A percentile compares a stretch with the other conserved stretches of the same genome.
These are phyloP conservation scores for Cordyceps tenuipes DNA, from an alignment of 2,329 filamentous ascomycete species.

Conservation along the genomic window DNA sequence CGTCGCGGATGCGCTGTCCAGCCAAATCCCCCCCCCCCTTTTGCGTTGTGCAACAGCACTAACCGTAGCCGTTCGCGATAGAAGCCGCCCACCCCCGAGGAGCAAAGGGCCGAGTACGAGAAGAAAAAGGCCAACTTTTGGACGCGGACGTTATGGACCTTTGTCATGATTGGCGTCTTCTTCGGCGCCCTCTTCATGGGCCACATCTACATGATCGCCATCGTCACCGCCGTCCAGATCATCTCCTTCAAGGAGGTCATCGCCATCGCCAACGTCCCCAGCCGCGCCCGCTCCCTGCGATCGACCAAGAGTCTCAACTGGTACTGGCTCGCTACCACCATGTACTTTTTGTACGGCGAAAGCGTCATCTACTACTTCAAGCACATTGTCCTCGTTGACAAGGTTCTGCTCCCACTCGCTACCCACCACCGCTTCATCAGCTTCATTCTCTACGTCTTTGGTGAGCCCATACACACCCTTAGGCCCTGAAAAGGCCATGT, in stretches of 20 bases:
- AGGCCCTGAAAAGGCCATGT: not conserved
- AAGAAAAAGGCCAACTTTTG: slow-evolving; percentile 99
- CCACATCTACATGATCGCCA: slow-evolving; percentile 91
- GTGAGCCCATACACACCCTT: slow-evolving; percentile 34
- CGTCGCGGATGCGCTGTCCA: slow-evolving; percentile 1
- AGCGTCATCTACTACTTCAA: slow-evolving; percentile 99
- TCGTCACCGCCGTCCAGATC: slow-evolving; percentile 90
- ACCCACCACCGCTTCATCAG: slow-evolving; percentile 98
- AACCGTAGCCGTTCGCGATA: slow-evolving; percentile 17
- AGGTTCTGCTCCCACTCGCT: slow-evolving; percentile 82
- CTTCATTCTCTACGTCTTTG: slow-evolving; percentile 96
- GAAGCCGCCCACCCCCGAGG: slow-evolving; percentile 35
- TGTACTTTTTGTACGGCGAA: slow-evolving; percentile 99
- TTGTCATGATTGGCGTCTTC: slow-evolving; percentile 94
- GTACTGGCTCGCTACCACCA: slow-evolving; percentile 98
- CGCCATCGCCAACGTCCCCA: slow-evolving; percentile 91
- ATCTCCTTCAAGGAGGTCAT: slow-evolving; percentile 99
- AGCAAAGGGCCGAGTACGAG: slow-evolving; percentile 64
- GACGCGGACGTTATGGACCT: slow-evolving; percentile 92
- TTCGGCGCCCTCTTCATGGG: slow-evolving; percentile 89
- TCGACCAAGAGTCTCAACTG: slow-evolving; percentile 97
- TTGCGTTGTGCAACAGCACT: too few relatives aligned
- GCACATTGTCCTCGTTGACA: slow-evolving; percentile 92
- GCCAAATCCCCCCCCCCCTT: too few relatives aligned
- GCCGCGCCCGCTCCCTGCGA: slow-evolving; percentile 77